Evolutionary conservation across 1,284 basidiomycete genomes (phyloP).

Genomic region (Leccinum proliferum): DNA sequence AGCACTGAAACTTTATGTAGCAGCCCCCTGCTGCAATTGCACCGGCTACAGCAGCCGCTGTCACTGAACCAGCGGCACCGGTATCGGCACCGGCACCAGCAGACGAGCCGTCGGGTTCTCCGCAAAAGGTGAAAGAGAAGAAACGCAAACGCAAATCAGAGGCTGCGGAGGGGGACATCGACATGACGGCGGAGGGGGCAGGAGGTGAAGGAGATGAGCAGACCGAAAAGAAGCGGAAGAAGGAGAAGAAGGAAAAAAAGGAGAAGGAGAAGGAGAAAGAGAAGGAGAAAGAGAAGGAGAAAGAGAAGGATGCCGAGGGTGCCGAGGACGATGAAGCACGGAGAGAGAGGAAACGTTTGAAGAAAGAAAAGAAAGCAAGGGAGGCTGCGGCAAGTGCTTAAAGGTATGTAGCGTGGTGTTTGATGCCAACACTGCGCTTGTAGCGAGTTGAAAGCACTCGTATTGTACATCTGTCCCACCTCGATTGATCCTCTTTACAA

Average conservation of each 20-base stretch:
- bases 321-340: conserved; percentile 56
- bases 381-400: conserved; percentile 34
- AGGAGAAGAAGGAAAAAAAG: conserved; percentile 24
- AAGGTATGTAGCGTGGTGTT: not conserved
- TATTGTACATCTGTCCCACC: conserved; percentile 5
- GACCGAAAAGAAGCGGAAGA: conserved; percentile 46
- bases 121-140: conserved; percentile 58
- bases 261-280: not conserved
- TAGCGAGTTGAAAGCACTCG: not conserved
- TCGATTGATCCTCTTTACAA: conserved; percentile 14
- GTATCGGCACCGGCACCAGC: conserved; percentile 15
- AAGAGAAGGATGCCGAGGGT: conserved; percentile 27
- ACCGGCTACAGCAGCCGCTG: conserved; percentile 20
- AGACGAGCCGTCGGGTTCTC: conserved; percentile 35
- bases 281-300: not conserved
- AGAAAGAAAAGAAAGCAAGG: conserved; percentile 67
- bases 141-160: conserved; percentile 74
- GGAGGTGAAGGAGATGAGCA: conserved; percentile 38
- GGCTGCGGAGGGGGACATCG: conserved; percentile 36
- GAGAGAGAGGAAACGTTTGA: conserved; percentile 55
- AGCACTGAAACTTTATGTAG: conserved; percentile 19
- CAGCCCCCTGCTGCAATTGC: conserved; percentile 35
- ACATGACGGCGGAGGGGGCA: conserved; percentile 34
- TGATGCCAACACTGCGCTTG: not conserved
- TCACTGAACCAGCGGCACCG: conserved; percentile 13